phyloP scores from a whole-genome alignment of 1,284 basidiomycete genomes.

The Caloboletus firmus region DNA sequence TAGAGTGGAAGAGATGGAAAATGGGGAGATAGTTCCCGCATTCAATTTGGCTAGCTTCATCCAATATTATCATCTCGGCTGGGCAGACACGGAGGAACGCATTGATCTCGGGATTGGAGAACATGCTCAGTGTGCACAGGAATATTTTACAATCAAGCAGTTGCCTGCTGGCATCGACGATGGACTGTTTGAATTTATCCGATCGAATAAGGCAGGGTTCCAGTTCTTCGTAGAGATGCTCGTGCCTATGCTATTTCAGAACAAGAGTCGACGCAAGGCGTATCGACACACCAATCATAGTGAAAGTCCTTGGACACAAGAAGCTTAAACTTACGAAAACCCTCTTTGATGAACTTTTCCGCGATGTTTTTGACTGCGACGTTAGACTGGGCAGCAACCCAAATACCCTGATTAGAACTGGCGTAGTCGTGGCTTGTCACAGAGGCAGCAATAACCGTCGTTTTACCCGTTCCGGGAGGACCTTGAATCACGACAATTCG shows the following conservation, averaged over 20 bases:
- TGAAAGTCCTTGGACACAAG: slow-evolving; percentile 47
- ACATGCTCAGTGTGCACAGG: slow-evolving; percentile 52
- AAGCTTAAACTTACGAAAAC: slow-evolving; percentile 41
- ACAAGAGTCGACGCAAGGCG: not conserved
- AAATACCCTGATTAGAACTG: slow-evolving; percentile 40
- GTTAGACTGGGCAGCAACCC: slow-evolving; percentile 71
- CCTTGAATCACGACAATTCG: slow-evolving; percentile 59
- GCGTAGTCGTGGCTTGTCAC: slow-evolving; percentile 42
- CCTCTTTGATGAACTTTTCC: slow-evolving; percentile 41
- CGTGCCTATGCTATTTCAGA: slow-evolving; percentile 54
- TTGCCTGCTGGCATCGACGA: slow-evolving; percentile 17
- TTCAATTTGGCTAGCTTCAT: slow-evolving; percentile 68
- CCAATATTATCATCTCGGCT: slow-evolving; percentile 52
- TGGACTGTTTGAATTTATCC: slow-evolving; percentile 38
- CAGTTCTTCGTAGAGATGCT: slow-evolving; percentile 59
- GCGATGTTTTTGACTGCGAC: slow-evolving; percentile 59
- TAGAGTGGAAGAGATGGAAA: slow-evolving; percentile 43
- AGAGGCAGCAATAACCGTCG: slow-evolving; percentile 44
- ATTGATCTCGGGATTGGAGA: slow-evolving; percentile 36
- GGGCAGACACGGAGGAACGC: slow-evolving; percentile 43
- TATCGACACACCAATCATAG: slow-evolving; percentile 53
- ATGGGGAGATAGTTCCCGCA: slow-evolving; percentile 58
- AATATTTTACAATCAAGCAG: slow-evolving; percentile 53
- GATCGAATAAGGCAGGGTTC: slow-evolving; percentile 51
- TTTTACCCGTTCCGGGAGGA: slow-evolving; percentile 47